A percentile compares a stretch with the other conserved stretches of the same genome.
These are phyloP conservation scores for Tuber microsphaerosporum DNA, from an alignment of 495 filamentous ascomycete species.

Conservation along the genomic window DNA sequence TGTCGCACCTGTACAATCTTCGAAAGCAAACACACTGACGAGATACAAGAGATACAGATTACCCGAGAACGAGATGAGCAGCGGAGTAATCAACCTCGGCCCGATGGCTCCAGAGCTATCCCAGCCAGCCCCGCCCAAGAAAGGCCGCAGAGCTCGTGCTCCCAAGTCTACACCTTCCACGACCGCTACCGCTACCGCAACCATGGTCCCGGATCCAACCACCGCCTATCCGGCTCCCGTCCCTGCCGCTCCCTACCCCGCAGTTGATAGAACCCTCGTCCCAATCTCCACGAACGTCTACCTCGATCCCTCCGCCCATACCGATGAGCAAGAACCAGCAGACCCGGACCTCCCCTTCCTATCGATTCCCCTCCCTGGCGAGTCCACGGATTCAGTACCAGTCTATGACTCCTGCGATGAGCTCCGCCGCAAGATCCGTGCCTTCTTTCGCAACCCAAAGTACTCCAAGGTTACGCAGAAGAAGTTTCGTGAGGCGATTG, in stretches of 20 bases:
- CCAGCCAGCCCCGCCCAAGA: background rate
- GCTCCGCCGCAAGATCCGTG: slow-evolving; percentile 51
- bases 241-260: background rate
- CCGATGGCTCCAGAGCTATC: background rate
- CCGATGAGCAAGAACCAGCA: background rate
- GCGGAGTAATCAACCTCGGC: background rate
- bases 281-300: slow-evolving; percentile 6
- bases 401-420: slow-evolving; percentile 55
- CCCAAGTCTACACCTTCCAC: background rate
- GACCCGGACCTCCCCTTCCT: background rate
- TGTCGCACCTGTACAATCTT: background rate
- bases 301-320: background rate
- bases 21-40: background rate
- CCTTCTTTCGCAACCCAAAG: slow-evolving; percentile 45
- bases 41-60: background rate
- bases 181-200: background rate
- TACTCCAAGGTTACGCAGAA: slow-evolving; percentile 49
- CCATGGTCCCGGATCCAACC: background rate
- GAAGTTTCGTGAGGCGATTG: slow-evolving; percentile 49
- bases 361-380: background rate
- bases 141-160: background rate
- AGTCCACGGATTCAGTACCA: slow-evolving; percentile 38
- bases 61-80: background rate
- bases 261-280: background rate
- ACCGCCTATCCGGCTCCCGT: background rate